Percentiles rank a stretch among this genome's conserved stretches.
Conservation (phyloP, 495 filamentous ascomycete genomes). For the Aspergillus biplanus region DNA sequence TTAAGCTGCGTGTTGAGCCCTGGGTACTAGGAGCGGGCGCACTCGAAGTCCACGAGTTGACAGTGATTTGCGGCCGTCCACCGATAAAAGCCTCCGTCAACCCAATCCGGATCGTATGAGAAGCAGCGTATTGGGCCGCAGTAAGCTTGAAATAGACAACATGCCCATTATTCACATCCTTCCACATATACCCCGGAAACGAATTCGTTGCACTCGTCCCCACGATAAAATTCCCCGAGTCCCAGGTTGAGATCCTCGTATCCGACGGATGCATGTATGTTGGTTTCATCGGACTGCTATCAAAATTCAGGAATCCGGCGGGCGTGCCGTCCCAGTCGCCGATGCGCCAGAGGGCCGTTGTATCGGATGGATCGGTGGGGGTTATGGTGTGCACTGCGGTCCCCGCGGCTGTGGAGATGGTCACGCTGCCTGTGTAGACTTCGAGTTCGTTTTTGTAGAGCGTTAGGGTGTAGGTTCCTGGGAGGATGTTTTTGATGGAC, state of each 20-base stretch:
- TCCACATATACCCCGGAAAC: constrained; percentile 16
- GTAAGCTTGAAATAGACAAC: constrained; percentile 11
- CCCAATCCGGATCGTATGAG: constrained; percentile 14
- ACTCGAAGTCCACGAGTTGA: not conserved
- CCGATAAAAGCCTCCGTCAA: constrained; percentile 11
- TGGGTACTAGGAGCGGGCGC: constrained; percentile 5
- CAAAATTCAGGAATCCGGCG: constrained; percentile 13
- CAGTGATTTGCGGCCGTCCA: constrained; percentile 13
- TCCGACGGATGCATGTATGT: constrained; percentile 21
- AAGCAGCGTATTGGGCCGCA: not conserved
- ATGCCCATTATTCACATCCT: constrained; percentile 16
- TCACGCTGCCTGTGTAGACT: constrained; percentile 7
- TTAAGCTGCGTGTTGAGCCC: constrained; percentile 9
- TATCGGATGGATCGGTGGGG: constrained; percentile 3
- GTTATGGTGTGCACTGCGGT: constrained; percentile 9
- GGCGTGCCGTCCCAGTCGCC: constrained; percentile 19
- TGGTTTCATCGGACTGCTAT: not conserved
- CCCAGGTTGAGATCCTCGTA: constrained; percentile 12
- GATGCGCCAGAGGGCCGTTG: constrained; percentile 11
- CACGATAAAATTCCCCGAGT: constrained; percentile 15
- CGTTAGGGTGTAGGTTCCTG: constrained; percentile 16
- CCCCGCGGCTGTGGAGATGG: not conserved
- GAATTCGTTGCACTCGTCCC: not conserved
- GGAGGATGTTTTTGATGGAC: constrained; percentile 9
- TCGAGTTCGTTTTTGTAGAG: constrained; percentile 17